Evolutionary conservation across 371 early-diverging fungal species (phyloP), one percentile per base, ranked within the genome.

Genomic region (Mucor mucedo): DNA sequence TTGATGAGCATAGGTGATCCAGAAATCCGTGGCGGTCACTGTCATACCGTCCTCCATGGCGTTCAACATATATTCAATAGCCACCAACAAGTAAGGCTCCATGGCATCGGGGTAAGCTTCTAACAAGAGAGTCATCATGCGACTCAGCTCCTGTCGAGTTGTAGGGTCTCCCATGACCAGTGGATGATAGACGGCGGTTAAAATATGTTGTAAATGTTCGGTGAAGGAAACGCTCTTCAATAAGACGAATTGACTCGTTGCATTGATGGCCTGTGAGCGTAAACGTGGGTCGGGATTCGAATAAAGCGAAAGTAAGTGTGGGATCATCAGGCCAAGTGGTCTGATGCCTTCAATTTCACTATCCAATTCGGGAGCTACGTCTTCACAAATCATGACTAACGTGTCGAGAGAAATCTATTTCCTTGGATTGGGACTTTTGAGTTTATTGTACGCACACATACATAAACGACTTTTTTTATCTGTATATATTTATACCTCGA

Each of bases 11-110:
- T 94, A 89, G 21, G 89, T 86, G 38, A 93, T 72, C 95, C 95
- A 96, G 75, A 96, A 96, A 78, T 95, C 95, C 73, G 92, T 91
- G 4, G 96, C 94, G 74, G 92, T 93, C 64, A 94, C 32, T 87
- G 84, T 21, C 21, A 21, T 21, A 40, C 93, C 91, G 29, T 83
- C 82, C 64, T 84, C 86, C 62, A 82, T 91, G 60, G 88, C 88
- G 61, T 84, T 78, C 5, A 96, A 77, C 92, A 96, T 95, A 73
- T 91, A 96, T 63, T 88, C 83, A 39, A 93, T 88, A 11, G 95
- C 80, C 58, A 82, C 82, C 60, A 84, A 77, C 60, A 96, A 81
- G 70, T 93, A 85, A 27, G 92, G 89, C 57, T 87, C 68, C 11
- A 96, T 72, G 63, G 80, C 85, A 56, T 92, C 88, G 74, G 68